Percentiles rank a stretch among this genome's conserved stretches.
These are phyloP conservation scores for Phycomyces blakesleeanus DNA, from an alignment of 192 early-diverging fungal species.

Conservation along the genomic window DNA sequence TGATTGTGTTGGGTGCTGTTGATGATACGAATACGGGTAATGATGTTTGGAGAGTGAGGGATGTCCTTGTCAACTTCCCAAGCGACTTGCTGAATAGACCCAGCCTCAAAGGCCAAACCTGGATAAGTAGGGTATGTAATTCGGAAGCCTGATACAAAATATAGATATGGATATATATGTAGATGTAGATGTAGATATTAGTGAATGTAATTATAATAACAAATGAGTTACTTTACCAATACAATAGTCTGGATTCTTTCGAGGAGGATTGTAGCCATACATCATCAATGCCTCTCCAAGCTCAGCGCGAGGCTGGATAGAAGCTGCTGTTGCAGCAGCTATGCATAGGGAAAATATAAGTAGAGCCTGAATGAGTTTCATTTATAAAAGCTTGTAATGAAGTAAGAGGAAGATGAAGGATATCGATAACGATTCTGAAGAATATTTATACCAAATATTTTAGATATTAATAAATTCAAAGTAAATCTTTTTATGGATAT, in stretches of 20 bases:
- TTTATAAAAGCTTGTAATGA: neutral
- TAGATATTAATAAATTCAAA: too few relatives aligned
- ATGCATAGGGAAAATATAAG: neutral
- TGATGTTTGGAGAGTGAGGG: slow-evolving; percentile 24
- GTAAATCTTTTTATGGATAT: too few relatives aligned
- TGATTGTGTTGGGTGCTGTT: slow-evolving; percentile 36
- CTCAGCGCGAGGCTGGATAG: slow-evolving; percentile 11
- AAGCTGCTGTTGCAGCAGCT: neutral
- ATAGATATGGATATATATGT: too few relatives aligned
- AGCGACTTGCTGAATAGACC: slow-evolving; percentile 22
- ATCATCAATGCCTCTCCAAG: slow-evolving; percentile 25
- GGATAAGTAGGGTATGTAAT: slow-evolving; percentile 29
- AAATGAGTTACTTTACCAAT: slow-evolving; percentile 5
- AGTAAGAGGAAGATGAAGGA: too few relatives aligned
- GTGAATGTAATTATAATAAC: neutral
- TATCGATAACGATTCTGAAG: too few relatives aligned
- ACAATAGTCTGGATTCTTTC: slow-evolving; percentile 34
- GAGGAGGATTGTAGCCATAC: slow-evolving; percentile 36
- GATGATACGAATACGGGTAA: slow-evolving; percentile 36
- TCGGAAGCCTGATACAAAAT: slow-evolving; percentile 9
- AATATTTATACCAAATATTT: too few relatives aligned
- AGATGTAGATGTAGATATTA: neutral
- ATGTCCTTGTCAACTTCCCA: slow-evolving; percentile 33
- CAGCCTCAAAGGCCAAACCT: slow-evolving; percentile 25
- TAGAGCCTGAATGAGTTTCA: neutral